Conservation (phyloP, 139 green algal genomes). For the Tetradesmus lagerheimii region DNA sequence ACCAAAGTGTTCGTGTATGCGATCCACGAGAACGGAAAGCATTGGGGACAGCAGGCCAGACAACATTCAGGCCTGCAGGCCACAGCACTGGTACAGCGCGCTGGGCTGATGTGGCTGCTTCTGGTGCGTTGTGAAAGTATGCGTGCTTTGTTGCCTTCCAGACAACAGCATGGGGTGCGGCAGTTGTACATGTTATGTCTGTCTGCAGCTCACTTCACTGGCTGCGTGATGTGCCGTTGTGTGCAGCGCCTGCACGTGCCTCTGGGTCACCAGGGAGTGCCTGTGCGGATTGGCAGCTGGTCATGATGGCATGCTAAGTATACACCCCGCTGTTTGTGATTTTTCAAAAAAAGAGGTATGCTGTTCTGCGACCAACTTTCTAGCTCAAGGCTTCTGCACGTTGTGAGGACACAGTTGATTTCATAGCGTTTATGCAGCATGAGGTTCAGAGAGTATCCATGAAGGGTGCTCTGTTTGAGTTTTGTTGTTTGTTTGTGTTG, state of each 20-base stretch:
- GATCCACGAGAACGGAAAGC: too few relatives aligned
- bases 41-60: background rate
- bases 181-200: background rate
- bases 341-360: background rate
- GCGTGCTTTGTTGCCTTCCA: background rate
- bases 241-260: background rate
- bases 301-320: background rate
- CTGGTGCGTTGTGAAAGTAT: background rate
- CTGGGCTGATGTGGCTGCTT: background rate
- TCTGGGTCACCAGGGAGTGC: background rate
- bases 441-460: background rate
- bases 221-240: background rate
- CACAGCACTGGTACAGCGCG: background rate
- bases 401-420: background rate
- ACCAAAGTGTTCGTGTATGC: too few relatives aligned
- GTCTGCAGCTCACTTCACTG: background rate
- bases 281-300: background rate
- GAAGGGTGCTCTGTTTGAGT: background rate
- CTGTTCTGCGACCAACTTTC: background rate
- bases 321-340: background rate
- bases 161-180: background rate
- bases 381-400: background rate
- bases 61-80: background rate
- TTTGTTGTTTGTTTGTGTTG: background rate
- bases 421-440: background rate